A percentile compares a stretch with the other conserved stretches of the same genome.
Evolutionary conservation across 2,329 filamentous ascomycete species (phyloP).

Genomic region (Parastagonospora nodorum): DNA sequence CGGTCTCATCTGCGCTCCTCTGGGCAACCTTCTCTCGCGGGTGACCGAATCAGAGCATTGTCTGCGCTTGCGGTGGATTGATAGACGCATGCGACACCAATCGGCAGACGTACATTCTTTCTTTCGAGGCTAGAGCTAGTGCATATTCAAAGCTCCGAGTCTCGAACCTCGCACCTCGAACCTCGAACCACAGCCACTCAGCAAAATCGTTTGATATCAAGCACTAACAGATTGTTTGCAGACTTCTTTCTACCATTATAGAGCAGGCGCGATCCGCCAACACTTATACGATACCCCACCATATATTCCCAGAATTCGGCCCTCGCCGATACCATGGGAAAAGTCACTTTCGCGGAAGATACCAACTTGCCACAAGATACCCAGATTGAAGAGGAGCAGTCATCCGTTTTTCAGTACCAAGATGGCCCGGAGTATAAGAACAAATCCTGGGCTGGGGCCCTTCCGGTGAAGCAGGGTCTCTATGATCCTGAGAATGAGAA

Average conservation of each 20-base stretch:
- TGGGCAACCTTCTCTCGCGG: constrained; percentile 13
- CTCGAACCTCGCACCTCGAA: neutral
- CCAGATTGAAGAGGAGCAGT: constrained; percentile 62
- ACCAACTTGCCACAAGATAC: constrained; percentile 53
- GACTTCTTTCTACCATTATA: constrained; percentile 7
- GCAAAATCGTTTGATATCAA: neutral
- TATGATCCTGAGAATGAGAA: constrained; percentile 97
- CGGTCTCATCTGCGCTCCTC: constrained; percentile 21
- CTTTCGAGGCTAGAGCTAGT: constrained; percentile 22
- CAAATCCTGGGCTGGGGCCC: constrained; percentile 91
- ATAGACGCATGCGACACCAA: constrained; percentile 14
- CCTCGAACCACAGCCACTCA: neutral
- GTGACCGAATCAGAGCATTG: constrained; percentile 26
- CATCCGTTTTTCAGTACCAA: constrained; percentile 81
- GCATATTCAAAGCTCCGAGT: constrained; percentile 7
- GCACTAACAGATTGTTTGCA: constrained; percentile 17
- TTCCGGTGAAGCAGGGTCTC: constrained; percentile 97
- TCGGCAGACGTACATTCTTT: constrained; percentile 16
- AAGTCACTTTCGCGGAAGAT: constrained; percentile 58
- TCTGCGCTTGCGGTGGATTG: constrained; percentile 9
- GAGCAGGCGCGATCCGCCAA: constrained; percentile 14
- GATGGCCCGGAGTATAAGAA: constrained; percentile 66
- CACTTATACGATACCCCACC: constrained; percentile 27
- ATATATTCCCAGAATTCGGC: constrained; percentile 48
- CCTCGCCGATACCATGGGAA: constrained; percentile 60